These are phyloP conservation scores for Fusarium praegraminearum DNA, from an alignment of 2,329 filamentous ascomycete genomes.

Conservation along the genomic window DNA sequence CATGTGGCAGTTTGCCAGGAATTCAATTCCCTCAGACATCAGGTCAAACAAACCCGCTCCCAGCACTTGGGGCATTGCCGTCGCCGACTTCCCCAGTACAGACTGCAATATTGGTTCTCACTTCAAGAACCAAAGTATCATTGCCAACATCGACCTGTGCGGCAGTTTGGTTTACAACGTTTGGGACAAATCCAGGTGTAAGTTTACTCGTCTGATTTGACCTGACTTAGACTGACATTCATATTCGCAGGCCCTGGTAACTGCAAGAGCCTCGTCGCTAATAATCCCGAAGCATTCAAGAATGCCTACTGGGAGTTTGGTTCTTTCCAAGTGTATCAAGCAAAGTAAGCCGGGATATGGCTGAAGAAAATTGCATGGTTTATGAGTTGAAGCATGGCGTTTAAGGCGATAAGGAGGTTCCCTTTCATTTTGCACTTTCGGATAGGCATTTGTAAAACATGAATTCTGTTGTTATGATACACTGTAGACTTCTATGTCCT, in stretches of 20 bases:
- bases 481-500: slow-evolving; percentile 24
- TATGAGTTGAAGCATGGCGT: slow-evolving; percentile 43
- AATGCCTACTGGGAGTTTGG: slow-evolving; percentile 76
- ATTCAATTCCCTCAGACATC: slow-evolving; percentile 65
- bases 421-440: slow-evolving; percentile 3
- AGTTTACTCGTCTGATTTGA: slow-evolving; percentile 19
- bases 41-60: slow-evolving; percentile 66
- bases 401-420: slow-evolving; percentile 12
- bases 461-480: slow-evolving; percentile 15
- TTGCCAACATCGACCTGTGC: slow-evolving; percentile 75
- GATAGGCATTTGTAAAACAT: slow-evolving; percentile 10
- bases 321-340: slow-evolving; percentile 67
- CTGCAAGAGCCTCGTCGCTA: slow-evolving; percentile 69
- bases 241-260: slow-evolving; percentile 61
- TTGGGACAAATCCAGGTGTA: slow-evolving; percentile 61
- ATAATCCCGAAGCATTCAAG: slow-evolving; percentile 66
- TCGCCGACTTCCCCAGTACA: slow-evolving; percentile 74
- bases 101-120: slow-evolving; percentile 69
- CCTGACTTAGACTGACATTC: slow-evolving; percentile 12
- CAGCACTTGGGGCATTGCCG: slow-evolving; percentile 69
- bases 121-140: slow-evolving; percentile 74
- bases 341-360: slow-evolving; percentile 32
- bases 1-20: slow-evolving; percentile 69
- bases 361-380: neutral
- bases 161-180: slow-evolving; percentile 65